A percentile compares a stretch with the other conserved stretches of the same genome.
phyloP scores from a whole-genome alignment of 2,329 filamentous ascomycete species.

The Trichoderma hamatum region DNA sequence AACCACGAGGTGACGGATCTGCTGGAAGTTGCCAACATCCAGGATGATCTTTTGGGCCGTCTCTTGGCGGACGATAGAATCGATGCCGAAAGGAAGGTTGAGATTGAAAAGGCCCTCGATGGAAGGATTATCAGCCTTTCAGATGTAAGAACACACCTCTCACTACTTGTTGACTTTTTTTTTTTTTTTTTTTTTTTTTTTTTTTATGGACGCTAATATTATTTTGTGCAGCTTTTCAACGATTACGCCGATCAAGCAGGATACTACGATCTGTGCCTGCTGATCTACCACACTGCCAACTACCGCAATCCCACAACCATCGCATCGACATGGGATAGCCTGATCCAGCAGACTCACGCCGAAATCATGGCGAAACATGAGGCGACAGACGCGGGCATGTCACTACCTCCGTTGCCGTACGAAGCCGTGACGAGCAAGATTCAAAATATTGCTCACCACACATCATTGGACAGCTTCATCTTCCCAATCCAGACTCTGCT shows the following conservation, averaged over 20 bases:
- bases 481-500: slow-evolving; percentile 66
- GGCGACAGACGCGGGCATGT: slow-evolving; percentile 46
- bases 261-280: slow-evolving; percentile 90
- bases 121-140: slow-evolving; percentile 77
- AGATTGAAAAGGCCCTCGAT: slow-evolving; percentile 71
- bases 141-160: slow-evolving; percentile 59
- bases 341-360: slow-evolving; percentile 73
- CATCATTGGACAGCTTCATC: slow-evolving; percentile 66
- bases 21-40: slow-evolving; percentile 91
- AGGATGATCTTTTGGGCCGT: slow-evolving; percentile 84
- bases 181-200: background rate
- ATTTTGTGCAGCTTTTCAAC: slow-evolving; percentile 74
- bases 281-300: slow-evolving; percentile 90
- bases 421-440: slow-evolving; percentile 69
- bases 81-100: slow-evolving; percentile 60
- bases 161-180: background rate
- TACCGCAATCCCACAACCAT: slow-evolving; percentile 88
- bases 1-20: slow-evolving; percentile 83
- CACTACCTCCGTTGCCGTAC: slow-evolving; percentile 61
- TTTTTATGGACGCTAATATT: slow-evolving; percentile 29
- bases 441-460: slow-evolving; percentile 66
- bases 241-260: slow-evolving; percentile 85
- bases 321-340: slow-evolving; percentile 77
- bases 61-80: slow-evolving; percentile 75
- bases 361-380: slow-evolving; percentile 51